A percentile compares a stretch with the other conserved stretches of the same genome.
Evolutionary conservation across 78 protist species (phyloP).

Genomic region (Dictyostelium intermedium): DNA sequence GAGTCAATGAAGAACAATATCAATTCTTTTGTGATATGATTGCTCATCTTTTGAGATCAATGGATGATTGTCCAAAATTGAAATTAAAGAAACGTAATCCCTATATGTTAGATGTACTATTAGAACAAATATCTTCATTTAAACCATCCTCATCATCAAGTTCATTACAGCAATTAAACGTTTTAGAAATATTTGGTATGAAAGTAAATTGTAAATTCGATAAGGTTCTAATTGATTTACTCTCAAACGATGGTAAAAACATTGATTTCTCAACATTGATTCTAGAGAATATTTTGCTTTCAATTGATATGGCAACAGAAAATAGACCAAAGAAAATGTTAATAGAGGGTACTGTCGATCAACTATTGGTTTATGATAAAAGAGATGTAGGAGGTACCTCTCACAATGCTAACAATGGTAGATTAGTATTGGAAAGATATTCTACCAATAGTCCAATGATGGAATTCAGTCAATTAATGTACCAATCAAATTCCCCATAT

Average conservation of each 20-base stretch:
- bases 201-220: not conserved
- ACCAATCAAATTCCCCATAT: not conserved
- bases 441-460: not conserved
- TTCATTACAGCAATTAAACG: not conserved
- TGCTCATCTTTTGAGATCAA: constrained; percentile 26
- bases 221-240: not conserved
- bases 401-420: not conserved
- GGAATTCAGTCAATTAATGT: constrained; percentile 17
- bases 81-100: constrained; percentile 33
- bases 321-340: constrained; percentile 48
- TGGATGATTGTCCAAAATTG: constrained; percentile 44
- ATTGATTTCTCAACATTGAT: constrained; percentile 1
- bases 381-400: not conserved
- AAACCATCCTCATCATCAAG: not conserved
- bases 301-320: constrained; percentile 46
- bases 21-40: constrained; percentile 46
- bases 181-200: constrained; percentile 44
- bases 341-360: constrained; percentile 27
- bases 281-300: not conserved
- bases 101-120: not conserved
- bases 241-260: not conserved
- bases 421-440: not conserved
- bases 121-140: not conserved
- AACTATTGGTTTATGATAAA: not conserved
- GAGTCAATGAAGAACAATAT: constrained; percentile 8